phyloP scores from a whole-genome alignment of 139 green algal species.

The Tetratostichococcus sp. region DNA sequence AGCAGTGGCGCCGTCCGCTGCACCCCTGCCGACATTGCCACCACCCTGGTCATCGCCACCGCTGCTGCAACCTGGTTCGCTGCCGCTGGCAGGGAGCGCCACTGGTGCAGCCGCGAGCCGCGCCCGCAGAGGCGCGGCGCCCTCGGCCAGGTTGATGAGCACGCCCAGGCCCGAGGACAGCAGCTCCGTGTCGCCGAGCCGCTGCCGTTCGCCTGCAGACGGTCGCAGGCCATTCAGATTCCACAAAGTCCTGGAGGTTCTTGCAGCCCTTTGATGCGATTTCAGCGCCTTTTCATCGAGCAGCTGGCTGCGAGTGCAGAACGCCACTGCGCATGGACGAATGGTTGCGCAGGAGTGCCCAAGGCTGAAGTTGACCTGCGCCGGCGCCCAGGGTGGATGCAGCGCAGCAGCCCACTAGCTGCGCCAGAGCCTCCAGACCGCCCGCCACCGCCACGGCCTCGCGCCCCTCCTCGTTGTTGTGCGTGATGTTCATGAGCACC shows the following conservation, averaged over 20 bases:
- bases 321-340: too few relatives aligned
- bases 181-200: background rate
- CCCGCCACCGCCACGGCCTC: slow-evolving; percentile 25
- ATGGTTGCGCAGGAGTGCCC: too few relatives aligned
- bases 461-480: slow-evolving; percentile 51
- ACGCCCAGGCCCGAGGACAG: slow-evolving; percentile 39
- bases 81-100: background rate
- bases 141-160: slow-evolving; percentile 69
- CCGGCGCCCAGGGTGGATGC: background rate
- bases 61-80: slow-evolving; percentile 4
- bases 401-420: slow-evolving; percentile 4
- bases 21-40: slow-evolving; percentile 1
- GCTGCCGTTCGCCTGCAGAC: background rate
- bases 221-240: background rate
- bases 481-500: slow-evolving; percentile 72
- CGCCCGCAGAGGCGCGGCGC: background rate
- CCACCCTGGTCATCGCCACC: background rate
- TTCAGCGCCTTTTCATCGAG: too few relatives aligned
- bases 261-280: too few relatives aligned
- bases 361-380: too few relatives aligned
- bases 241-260: too few relatives aligned
- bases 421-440: slow-evolving; percentile 19
- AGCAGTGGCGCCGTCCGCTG: background rate
- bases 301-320: too few relatives aligned
- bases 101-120: slow-evolving; percentile 8